phyloP scores from a whole-genome alignment of 2,329 filamentous ascomycete species.

The Diplodia seriata region DNA sequence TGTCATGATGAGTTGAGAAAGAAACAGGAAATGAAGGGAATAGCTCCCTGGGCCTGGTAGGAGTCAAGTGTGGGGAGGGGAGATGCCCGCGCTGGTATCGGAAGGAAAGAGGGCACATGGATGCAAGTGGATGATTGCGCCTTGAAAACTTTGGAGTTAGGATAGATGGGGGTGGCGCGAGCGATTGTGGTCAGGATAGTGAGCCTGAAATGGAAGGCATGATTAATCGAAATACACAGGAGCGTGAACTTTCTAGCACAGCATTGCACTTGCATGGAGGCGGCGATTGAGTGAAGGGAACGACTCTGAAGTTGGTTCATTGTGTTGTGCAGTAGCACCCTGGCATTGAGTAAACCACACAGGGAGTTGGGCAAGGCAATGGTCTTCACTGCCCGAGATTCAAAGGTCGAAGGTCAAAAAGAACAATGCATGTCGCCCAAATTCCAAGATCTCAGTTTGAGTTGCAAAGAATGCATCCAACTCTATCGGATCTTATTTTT shows the following conservation, averaged over 20 bases:
- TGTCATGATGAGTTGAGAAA: slow-evolving; percentile 66
- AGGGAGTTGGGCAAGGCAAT: not conserved
- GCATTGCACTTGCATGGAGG: not conserved
- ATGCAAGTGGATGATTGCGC: not conserved
- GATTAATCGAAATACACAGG: not conserved
- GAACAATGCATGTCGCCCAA: not conserved
- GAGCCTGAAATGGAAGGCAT: not conserved
- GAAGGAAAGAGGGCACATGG: not conserved
- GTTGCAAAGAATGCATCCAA: not conserved
- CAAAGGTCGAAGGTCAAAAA: not conserved
- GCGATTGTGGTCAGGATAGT: not conserved
- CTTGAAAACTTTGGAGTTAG: not conserved
- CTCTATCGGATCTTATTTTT: not conserved
- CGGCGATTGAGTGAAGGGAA: not conserved
- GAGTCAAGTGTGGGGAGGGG: too few relatives aligned
- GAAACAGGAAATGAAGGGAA: too few relatives aligned
- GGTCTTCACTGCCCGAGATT: not conserved
- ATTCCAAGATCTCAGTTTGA: not conserved
- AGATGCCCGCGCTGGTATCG: too few relatives aligned
- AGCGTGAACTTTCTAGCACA: not conserved
- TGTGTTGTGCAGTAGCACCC: not conserved
- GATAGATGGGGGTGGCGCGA: not conserved
- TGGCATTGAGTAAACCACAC: not conserved
- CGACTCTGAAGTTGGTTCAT: slow-evolving; percentile 17
- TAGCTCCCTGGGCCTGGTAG: too few relatives aligned